These are phyloP conservation scores for Coelastrella sp. DNA, from an alignment of 139 green algal genomes.

Conservation along the genomic window DNA sequence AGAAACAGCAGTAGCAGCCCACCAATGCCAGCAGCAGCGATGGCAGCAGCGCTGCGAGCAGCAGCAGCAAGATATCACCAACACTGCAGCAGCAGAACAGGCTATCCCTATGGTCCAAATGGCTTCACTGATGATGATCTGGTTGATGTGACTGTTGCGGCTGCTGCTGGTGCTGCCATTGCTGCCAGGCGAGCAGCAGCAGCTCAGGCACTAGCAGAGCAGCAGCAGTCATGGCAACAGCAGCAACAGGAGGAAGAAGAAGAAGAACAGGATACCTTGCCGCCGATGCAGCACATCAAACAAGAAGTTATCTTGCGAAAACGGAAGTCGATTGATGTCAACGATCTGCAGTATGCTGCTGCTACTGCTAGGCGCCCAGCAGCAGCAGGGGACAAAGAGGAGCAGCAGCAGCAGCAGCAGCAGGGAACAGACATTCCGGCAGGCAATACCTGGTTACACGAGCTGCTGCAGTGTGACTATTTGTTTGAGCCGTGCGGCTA, in stretches of 20 bases:
- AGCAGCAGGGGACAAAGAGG: neutral
- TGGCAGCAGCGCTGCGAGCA: neutral
- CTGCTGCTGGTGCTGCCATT: constrained; percentile 15
- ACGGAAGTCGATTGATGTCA: neutral
- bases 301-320: neutral
- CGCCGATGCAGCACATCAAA: neutral
- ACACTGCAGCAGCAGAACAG: constrained; percentile 13
- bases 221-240: neutral
- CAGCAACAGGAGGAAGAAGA: neutral
- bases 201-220: neutral
- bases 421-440: neutral
- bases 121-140: neutral
- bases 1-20: neutral
- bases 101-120: neutral
- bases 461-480: neutral
- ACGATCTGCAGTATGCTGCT: neutral
- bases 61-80: neutral
- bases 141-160: neutral
- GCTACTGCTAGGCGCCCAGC: neutral
- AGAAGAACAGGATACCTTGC: neutral
- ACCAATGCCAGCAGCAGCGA: neutral
- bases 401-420: neutral
- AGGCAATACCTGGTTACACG: neutral
- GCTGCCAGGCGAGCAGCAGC: constrained; percentile 8
- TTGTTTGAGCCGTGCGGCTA: neutral